Conservation (phyloP, 2,329 filamentous ascomycete species). For the Beauveria scarabaeidicola region DNA sequence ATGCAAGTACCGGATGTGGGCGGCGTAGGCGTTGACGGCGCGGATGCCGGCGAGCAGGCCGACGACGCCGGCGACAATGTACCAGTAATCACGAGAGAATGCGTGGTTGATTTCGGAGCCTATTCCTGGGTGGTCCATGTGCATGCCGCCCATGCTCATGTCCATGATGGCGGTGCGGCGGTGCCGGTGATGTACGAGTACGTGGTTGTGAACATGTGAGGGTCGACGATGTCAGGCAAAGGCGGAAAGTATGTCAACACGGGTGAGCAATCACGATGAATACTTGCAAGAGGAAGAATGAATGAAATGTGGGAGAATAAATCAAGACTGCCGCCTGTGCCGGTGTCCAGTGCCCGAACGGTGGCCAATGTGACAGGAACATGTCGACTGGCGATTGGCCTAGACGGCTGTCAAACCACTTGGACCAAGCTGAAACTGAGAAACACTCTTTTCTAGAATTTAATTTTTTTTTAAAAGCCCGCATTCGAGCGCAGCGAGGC, state of each 20-base stretch:
- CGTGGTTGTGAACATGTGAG: not conserved
- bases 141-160: slow-evolving; percentile 23
- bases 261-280: too few relatives aligned
- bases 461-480: not conserved
- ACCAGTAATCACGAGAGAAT: slow-evolving; percentile 51
- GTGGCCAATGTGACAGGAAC: not conserved
- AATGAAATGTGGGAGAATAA: not conserved
- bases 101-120: slow-evolving; percentile 38
- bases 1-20: slow-evolving; percentile 29
- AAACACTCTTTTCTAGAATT: not conserved
- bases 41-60: slow-evolving; percentile 34
- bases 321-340: not conserved
- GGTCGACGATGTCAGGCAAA: not conserved
- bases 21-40: slow-evolving; percentile 34
- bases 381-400: not conserved
- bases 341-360: not conserved
- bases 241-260: too few relatives aligned
- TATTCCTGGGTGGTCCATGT: slow-evolving; percentile 27
- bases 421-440: not conserved
- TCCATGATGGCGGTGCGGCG: slow-evolving; percentile 13
- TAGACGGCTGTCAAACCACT: not conserved
- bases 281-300: too few relatives aligned
- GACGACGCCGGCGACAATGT: slow-evolving; percentile 43
- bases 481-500: not conserved
- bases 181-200: not conserved